Evolutionary conservation across 2,329 filamentous ascomycete species (phyloP).

Genomic region (Cephalotrichum gorgonifer): DNA sequence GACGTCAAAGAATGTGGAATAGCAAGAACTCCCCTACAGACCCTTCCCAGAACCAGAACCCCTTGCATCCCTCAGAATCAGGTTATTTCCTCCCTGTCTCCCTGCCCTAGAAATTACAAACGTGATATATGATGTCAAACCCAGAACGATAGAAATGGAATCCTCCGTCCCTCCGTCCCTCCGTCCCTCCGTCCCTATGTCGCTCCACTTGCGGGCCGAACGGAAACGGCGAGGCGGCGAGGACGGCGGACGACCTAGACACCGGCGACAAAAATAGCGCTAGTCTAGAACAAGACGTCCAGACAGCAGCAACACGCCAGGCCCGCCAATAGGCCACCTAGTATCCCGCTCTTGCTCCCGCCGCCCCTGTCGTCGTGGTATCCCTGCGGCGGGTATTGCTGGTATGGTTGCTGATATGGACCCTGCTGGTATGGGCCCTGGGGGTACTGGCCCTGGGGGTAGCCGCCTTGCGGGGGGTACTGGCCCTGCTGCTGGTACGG

Average conservation of each 20-base stretch:
- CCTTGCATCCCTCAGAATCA: too few species aligned
- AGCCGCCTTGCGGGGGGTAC: constrained; percentile 21
- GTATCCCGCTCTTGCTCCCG: constrained; percentile 21
- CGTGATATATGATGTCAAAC: not conserved
- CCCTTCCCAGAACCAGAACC: too few species aligned
- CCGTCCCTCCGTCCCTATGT: too few species aligned
- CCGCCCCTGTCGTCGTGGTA: constrained; percentile 19
- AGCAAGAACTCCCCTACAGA: too few species aligned
- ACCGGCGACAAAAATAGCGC: too few species aligned
- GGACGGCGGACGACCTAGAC: too few species aligned
- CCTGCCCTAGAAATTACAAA: not conserved
- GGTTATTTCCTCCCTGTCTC: not conserved
- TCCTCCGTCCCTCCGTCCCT: not conserved
- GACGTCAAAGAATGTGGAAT: too few species aligned
- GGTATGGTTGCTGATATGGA: constrained; percentile 23
- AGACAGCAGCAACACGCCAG: constrained; percentile 50
- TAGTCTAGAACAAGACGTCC: constrained; percentile 42
- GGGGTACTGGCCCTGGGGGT: constrained; percentile 24
- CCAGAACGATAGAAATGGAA: not conserved
- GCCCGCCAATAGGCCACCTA: constrained; percentile 37
- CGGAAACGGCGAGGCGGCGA: too few species aligned
- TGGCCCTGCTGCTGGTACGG: constrained; percentile 16
- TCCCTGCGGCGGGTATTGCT: constrained; percentile 16
- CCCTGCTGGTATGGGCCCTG: constrained; percentile 2
- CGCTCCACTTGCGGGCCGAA: too few species aligned